Evolutionary conservation across 169 alveolate genomes (phyloP).

Genomic region (Cryptosporidium xiaoi): DNA sequence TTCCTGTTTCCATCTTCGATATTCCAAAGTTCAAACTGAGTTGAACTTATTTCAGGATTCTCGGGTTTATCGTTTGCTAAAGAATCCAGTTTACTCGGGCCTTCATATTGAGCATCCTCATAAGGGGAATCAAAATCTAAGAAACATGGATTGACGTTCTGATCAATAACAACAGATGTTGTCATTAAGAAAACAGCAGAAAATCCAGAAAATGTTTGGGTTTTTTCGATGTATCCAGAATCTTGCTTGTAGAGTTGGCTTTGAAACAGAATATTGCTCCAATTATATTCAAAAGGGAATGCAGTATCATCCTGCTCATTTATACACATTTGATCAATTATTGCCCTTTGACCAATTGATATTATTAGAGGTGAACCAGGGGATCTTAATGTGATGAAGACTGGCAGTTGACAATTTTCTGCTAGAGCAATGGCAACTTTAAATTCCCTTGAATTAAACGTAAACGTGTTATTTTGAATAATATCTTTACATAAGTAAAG

Average conservation of each 20-base stretch:
- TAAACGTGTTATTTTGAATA: conserved; percentile 15
- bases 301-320: not conserved
- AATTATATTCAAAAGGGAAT: conserved; percentile 58
- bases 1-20: no score
- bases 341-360: conserved; percentile 73
- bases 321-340: conserved; percentile 54
- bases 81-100: no score
- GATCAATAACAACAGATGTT: not conserved
- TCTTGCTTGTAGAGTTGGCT: conserved; percentile 21
- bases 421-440: conserved; percentile 69
- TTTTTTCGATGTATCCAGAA: conserved; percentile 32
- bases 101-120: not conserved
- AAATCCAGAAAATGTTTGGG: conserved; percentile 46
- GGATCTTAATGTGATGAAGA: conserved; percentile 49
- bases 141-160: not conserved
- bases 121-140: conserved; percentile 20
- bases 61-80: no score
- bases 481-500: conserved; percentile 27
- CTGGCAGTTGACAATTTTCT: conserved; percentile 66
- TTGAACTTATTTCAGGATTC: no score
- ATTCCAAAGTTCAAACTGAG: no score
- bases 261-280: conserved; percentile 45
- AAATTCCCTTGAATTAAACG: conserved; percentile 68
- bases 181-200: conserved; percentile 64
- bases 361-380: conserved; percentile 63